phyloP scores from a whole-genome alignment of 2,329 filamentous ascomycete species.

The Botrytis pseudocinerea region DNA sequence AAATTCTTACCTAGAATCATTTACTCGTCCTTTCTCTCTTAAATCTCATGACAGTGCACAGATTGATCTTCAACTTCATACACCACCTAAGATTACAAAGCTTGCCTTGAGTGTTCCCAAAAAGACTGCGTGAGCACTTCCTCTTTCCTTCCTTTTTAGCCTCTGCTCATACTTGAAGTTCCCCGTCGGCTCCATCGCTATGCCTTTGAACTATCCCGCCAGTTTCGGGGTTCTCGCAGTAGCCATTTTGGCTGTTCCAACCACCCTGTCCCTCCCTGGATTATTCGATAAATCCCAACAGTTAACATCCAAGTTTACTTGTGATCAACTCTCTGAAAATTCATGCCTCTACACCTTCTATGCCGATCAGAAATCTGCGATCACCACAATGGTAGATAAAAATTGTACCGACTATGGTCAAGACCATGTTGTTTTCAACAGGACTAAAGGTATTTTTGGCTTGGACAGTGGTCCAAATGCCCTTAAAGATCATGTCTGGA shows the following conservation, averaged over 20 bases:
- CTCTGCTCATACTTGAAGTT: not conserved
- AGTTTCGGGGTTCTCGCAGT: not conserved
- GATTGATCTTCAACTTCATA: not conserved
- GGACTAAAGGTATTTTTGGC: not conserved
- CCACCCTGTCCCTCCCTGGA: not conserved
- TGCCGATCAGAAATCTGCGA: not conserved
- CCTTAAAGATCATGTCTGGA: not conserved
- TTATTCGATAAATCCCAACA: too few species aligned
- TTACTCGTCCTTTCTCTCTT: not conserved
- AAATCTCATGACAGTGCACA: not conserved
- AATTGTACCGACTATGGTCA: not conserved
- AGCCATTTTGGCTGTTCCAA: not conserved
- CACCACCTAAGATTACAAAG: not conserved
- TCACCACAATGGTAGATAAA: not conserved
- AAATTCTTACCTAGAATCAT: too few species aligned
- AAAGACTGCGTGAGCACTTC: not conserved
- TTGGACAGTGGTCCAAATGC: not conserved
- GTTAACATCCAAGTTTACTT: not conserved
- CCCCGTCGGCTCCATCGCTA: too few species aligned
- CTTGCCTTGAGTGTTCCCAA: not conserved
- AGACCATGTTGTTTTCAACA: not conserved
- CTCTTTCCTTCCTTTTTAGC: not conserved
- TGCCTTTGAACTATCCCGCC: not conserved
- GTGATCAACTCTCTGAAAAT: constrained; percentile 2
- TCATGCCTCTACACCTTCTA: not conserved